Conservation (phyloP, 2,329 filamentous ascomycete species). For the Diaporthe destruens region DNA sequence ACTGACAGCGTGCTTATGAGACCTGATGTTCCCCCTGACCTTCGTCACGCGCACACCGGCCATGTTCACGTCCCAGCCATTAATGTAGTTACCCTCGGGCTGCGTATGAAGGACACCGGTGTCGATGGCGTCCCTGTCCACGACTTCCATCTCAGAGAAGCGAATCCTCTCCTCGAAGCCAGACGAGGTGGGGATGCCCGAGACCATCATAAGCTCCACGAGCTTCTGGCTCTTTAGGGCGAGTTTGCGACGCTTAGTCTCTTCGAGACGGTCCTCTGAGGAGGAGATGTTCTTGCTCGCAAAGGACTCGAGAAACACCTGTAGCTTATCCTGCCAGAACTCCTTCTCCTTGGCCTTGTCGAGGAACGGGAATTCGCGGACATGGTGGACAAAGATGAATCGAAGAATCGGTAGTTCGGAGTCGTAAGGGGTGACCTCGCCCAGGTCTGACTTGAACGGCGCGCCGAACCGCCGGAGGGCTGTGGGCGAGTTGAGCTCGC, state of each 20-base stretch:
- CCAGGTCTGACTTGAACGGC: constrained; percentile 91
- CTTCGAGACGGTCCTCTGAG: constrained; percentile 94
- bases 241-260: constrained; percentile 93
- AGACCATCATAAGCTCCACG: constrained; percentile 99
- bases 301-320: constrained; percentile 96
- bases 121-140: constrained; percentile 93
- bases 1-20: constrained; percentile 90
- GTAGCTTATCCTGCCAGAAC: constrained; percentile 99
- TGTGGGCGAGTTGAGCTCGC: constrained; percentile 93
- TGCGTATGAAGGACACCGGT: constrained; percentile 87
- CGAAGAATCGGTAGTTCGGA: constrained; percentile 93
- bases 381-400: constrained; percentile 98
- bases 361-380: constrained; percentile 97
- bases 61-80: constrained; percentile 98
- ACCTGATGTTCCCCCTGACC: constrained; percentile 86
- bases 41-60: constrained; percentile 86
- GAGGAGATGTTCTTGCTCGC: constrained; percentile 97
- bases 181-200: constrained; percentile 92
- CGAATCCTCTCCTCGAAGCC: constrained; percentile 98
- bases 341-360: constrained; percentile 98
- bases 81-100: constrained; percentile 91
- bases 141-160: constrained; percentile 96
- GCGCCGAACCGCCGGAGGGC: constrained; percentile 95
- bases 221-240: constrained; percentile 94
- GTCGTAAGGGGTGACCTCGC: constrained; percentile 92